phyloP scores from a whole-genome alignment of 805 yeast species.

The Yamadazyma sp. region DNA sequence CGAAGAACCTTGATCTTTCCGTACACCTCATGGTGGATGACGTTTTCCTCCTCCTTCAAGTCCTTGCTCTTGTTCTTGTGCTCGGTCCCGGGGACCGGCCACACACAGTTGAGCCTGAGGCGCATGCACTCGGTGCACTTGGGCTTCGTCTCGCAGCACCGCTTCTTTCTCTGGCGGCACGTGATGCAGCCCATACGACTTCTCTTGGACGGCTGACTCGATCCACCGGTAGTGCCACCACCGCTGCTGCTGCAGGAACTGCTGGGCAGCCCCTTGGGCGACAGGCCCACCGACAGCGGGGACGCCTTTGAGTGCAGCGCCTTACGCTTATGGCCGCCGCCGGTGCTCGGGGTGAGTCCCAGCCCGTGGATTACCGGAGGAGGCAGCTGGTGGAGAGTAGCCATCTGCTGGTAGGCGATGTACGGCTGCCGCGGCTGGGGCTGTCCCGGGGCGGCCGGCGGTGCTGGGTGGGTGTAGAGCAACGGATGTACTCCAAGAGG shows the following conservation, averaged over 20 bases:
- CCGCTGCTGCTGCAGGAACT: not conserved
- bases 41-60: slow-evolving; percentile 48
- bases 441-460: too few species aligned
- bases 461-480: too few species aligned
- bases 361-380: too few species aligned
- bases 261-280: not conserved
- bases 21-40: slow-evolving; percentile 52
- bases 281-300: not conserved
- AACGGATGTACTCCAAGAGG: too few species aligned
- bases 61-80: slow-evolving; percentile 57
- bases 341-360: too few species aligned
- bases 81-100: slow-evolving; percentile 75
- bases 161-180: slow-evolving; percentile 72
- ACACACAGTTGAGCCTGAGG: slow-evolving; percentile 60
- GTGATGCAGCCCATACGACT: slow-evolving; percentile 76
- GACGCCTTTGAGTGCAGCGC: not conserved
- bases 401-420: too few species aligned
- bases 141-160: slow-evolving; percentile 74
- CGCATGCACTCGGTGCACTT: slow-evolving; percentile 67
- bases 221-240: too few species aligned
- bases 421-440: too few species aligned
- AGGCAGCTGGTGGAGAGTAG: too few species aligned
- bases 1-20: slow-evolving; percentile 62
- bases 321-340: not conserved
- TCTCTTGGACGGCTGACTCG: slow-evolving; percentile 44